These are phyloP conservation scores for Phialophora expanda DNA, from an alignment of 2,329 filamentous ascomycete species.

Conservation along the genomic window DNA sequence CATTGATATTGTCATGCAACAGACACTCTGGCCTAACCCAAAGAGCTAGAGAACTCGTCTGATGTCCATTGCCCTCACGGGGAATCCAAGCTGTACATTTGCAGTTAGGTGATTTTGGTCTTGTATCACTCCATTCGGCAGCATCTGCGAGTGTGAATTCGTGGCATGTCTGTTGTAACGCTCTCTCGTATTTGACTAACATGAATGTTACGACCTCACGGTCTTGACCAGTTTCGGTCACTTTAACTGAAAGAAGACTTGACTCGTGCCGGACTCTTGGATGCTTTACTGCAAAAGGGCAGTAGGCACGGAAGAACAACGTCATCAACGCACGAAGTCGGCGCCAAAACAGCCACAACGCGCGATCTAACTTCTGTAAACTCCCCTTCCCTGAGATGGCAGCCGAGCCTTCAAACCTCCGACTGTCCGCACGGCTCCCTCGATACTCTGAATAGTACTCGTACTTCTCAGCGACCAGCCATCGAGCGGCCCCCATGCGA, in stretches of 20 bases:
- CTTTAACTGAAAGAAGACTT: conserved; percentile 8
- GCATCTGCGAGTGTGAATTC: neutral
- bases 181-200: conserved; percentile 10
- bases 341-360: conserved; percentile 6
- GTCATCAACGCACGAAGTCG: conserved; percentile 14
- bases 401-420: conserved; percentile 1
- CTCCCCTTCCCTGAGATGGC: conserved; percentile 10
- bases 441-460: neutral
- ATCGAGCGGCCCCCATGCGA: neutral
- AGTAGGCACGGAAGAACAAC: conserved; percentile 7
- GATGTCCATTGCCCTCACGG: neutral
- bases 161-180: neutral
- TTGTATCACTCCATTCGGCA: neutral
- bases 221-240: conserved; percentile 8
- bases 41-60: neutral
- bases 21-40: neutral
- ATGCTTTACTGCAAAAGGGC: conserved; percentile 4
- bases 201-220: neutral
- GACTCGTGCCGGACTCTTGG: conserved; percentile 10
- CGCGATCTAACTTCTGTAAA: conserved; percentile 10
- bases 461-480: too few relatives aligned
- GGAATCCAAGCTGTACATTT: neutral
- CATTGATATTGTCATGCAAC: neutral
- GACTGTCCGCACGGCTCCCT: neutral
- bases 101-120: neutral